These are phyloP conservation scores for Lactarius sp. DNA, from an alignment of 768 basidiomycete species.

Conservation along the genomic window DNA sequence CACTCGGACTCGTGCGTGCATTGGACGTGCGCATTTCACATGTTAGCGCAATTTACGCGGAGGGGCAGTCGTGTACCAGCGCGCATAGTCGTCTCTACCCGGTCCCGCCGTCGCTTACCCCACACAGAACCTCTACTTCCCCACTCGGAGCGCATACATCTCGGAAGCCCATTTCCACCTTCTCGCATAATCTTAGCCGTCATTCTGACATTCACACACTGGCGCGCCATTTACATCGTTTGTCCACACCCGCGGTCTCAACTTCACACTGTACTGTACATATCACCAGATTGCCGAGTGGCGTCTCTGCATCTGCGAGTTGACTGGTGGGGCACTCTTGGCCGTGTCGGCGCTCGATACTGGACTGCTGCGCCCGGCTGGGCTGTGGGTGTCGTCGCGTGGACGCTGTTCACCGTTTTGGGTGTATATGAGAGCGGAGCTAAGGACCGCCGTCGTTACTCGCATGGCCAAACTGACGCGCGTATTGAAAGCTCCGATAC, in stretches of 20 bases:
- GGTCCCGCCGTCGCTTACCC: neutral
- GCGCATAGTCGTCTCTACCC: neutral
- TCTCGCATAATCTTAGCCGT: slow-evolving; percentile 34
- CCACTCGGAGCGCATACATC: slow-evolving; percentile 62
- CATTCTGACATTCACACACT: slow-evolving; percentile 62
- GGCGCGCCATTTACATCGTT: slow-evolving; percentile 57
- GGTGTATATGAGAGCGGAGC: slow-evolving; percentile 28
- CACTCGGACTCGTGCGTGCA: no score
- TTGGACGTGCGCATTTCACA: no score
- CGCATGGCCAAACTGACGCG: neutral
- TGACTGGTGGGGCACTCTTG: no score
- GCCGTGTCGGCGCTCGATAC: no score
- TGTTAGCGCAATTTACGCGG: slow-evolving; percentile 36
- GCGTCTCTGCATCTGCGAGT: no score
- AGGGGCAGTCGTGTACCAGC: slow-evolving; percentile 32
- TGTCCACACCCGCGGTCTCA: slow-evolving; percentile 36
- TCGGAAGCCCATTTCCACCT: slow-evolving; percentile 72
- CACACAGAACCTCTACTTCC: slow-evolving; percentile 47
- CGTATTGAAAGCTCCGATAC: slow-evolving; percentile 22
- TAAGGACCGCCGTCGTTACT: neutral
- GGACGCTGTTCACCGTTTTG: slow-evolving; percentile 38
- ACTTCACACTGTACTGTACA: slow-evolving; percentile 49
- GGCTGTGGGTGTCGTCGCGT: no score
- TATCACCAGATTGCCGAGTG: slow-evolving; percentile 51
- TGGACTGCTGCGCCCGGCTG: no score